Percentiles rank a stretch among this genome's conserved stretches.
Evolutionary conservation across 345 rosid genomes (phyloP).

Genomic region (Citrus maxima): DNA sequence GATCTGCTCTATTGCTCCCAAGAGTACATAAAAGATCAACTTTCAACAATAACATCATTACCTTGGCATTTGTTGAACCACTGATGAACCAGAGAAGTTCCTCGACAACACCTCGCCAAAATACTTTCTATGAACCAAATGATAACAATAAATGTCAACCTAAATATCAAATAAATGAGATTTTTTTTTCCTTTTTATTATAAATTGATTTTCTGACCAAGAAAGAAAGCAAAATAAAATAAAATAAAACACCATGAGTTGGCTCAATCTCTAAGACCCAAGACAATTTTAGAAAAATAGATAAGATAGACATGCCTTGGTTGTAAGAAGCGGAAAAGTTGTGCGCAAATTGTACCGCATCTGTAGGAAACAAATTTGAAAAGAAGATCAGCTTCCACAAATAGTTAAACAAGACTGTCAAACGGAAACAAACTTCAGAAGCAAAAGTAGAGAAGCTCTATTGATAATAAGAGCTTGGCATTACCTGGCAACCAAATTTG

Average conservation of each 20-base stretch:
- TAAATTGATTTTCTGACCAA: background rate
- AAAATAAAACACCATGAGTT: background rate
- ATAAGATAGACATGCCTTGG: conserved; percentile 51
- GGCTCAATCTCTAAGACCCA: background rate
- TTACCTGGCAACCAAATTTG: conserved; percentile 87
- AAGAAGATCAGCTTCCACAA: background rate
- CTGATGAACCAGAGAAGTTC: conserved; percentile 98
- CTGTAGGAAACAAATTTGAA: conserved; percentile 27
- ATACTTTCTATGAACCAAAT: conserved; percentile 68
- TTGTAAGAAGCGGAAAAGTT: conserved; percentile 82
- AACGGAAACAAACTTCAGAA: conserved; percentile 6
- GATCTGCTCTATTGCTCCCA: background rate
- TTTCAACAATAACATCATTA: conserved; percentile 21
- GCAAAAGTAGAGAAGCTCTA: background rate
- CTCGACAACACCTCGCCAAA: conserved; percentile 98
- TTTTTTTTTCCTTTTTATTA: background rate
- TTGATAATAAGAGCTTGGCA: background rate
- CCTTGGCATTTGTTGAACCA: conserved; percentile 96
- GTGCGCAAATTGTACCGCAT: conserved; percentile 81
- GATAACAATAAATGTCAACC: conserved; percentile 15
- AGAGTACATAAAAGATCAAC: background rate
- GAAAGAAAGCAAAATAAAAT: background rate
- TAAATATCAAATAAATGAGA: conserved; percentile 9
- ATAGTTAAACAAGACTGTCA: conserved; percentile 1
- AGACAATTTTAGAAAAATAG: background rate